Base-by-base conservation (phyloP, 371 early-diverging fungal genomes). In the Mucor piriformis region DNA sequence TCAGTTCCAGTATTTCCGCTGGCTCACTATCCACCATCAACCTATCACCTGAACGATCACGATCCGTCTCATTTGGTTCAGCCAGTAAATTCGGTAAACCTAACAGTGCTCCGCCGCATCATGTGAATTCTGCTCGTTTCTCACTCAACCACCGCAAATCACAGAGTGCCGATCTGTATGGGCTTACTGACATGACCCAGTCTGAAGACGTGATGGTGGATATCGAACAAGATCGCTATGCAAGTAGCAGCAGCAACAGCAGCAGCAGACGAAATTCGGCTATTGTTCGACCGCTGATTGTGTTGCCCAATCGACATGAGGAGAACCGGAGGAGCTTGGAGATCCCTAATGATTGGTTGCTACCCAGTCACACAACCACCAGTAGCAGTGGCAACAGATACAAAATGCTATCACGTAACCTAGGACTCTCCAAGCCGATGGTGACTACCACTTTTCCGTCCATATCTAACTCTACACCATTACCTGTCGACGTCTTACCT, bases 391-490 rank as follows among this genome's bases (percentile, higher is more conserved):
- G 20, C 44, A 32, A 20, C 42, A n/a, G 42, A 43, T 35, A 44
- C 29, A 18, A 12, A 20, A 51, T 24, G n/a, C 34, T 54, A 15
- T 42, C 48, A 2, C 43, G 48, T 16, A 50, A 44, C 35, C 33
- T 79, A 12, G 64, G 70, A 1, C 60, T 63, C 21, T 64, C 72
- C 3, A 58, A 57, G 25, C 80, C 80, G 10, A 61, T 79, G 57
- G 51, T 79, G 16, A 74, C 76, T 2, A 76, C 77, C 6, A 79
- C 75, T 1, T 72, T 76, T 8, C 80, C 80, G 7, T 65, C 73
- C 8, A 59, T 78, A 5, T 74, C 75, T 50, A 74, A 61, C 27
- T 74, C 79, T 4, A 73, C 73, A 0, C 79, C 79, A 2, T 58
- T 78, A 24, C 66, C 66, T 3, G 15, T 24, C n/a, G 54, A 60